phyloP scores from a whole-genome alignment of 2,329 filamentous ascomycete species.

The Alternaria arbusti region DNA sequence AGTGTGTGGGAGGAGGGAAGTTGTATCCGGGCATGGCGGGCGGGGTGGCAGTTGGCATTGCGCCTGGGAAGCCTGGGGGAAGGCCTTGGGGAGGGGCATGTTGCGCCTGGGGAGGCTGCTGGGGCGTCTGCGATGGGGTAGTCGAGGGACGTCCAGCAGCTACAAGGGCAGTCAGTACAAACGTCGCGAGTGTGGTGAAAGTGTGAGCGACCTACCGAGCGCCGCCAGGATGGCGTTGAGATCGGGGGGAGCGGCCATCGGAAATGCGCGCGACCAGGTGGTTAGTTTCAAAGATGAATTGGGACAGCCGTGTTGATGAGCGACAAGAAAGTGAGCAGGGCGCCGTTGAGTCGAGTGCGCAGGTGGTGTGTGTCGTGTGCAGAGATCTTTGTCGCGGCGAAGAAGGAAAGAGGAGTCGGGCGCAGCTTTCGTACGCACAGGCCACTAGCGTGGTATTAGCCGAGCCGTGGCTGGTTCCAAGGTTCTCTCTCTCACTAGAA shows the following conservation, averaged over 20 bases:
- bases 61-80: conserved; percentile 53
- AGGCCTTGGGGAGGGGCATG: conserved; percentile 53
- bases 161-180: conserved; percentile 27
- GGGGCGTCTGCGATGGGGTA: conserved; percentile 56
- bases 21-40: conserved; percentile 54
- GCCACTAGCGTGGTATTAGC: conserved; percentile 9
- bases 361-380: conserved; percentile 17
- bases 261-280: conserved; percentile 12
- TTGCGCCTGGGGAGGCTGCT: conserved; percentile 48
- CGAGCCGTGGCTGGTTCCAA: conserved; percentile 4
- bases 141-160: conserved; percentile 55
- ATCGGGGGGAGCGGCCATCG: conserved; percentile 47
- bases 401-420: conserved; percentile 22
- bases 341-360: conserved; percentile 12
- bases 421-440: conserved; percentile 7
- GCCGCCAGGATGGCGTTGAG: conserved; percentile 49
- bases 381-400: conserved; percentile 18
- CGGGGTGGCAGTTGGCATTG: conserved; percentile 49
- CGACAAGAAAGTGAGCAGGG: background rate
- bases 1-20: conserved; percentile 72
- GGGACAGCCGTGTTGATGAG: background rate
- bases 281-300: conserved; percentile 4
- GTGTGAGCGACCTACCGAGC: conserved; percentile 37
- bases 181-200: background rate
- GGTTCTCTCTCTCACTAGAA: background rate